Evolutionary conservation across 2,329 filamentous ascomycete genomes (phyloP).

Genomic region (Pseudogymnoascus sp.): DNA sequence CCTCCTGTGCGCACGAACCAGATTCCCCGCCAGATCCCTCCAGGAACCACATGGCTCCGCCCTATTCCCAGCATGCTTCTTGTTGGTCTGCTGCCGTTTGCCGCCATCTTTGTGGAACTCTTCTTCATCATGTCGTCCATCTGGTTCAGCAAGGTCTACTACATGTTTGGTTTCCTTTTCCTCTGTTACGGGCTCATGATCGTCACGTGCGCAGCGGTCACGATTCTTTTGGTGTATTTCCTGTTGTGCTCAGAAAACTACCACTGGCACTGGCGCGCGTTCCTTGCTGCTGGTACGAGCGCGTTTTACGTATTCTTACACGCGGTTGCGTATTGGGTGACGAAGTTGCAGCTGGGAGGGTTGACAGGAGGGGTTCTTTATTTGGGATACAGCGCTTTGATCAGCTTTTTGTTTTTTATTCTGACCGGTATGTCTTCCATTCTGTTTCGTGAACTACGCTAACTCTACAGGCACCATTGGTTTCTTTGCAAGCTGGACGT

Average conservation of each 20-base stretch:
- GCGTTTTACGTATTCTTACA: conserved; percentile 89
- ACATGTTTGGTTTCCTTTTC: conserved; percentile 99
- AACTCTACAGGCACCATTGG: conserved; percentile 72
- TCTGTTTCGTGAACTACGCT: conserved; percentile 13
- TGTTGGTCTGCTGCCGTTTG: conserved; percentile 87
- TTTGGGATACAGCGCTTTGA: conserved; percentile 81
- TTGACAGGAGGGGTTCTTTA: conserved; percentile 85
- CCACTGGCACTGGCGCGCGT: conserved; percentile 97
- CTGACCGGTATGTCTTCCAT: conserved; percentile 66
- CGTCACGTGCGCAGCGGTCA: conserved; percentile 85
- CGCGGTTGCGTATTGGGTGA: conserved; percentile 83
- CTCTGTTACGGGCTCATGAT: conserved; percentile 97
- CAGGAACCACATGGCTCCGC: conserved; percentile 71
- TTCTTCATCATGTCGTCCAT: conserved; percentile 99
- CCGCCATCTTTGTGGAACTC: conserved; percentile 94
- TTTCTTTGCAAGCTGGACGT: conserved; percentile 90
- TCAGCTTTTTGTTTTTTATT: conserved; percentile 88
- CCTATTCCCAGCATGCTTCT: conserved; percentile 85
- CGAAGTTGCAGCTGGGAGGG: conserved; percentile 76
- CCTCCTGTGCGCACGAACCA: conserved; percentile 91
- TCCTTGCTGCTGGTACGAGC: conserved; percentile 83
- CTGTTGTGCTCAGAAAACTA: conserved; percentile 94
- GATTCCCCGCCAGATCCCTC: conserved; percentile 93
- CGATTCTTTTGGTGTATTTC: conserved; percentile 92
- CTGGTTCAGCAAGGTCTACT: conserved; percentile 98